Percentiles rank a stretch among this genome's conserved stretches.
Evolutionary conservation across 2,329 filamentous ascomycete species (phyloP).

Genomic region (Botrytis medusae): DNA sequence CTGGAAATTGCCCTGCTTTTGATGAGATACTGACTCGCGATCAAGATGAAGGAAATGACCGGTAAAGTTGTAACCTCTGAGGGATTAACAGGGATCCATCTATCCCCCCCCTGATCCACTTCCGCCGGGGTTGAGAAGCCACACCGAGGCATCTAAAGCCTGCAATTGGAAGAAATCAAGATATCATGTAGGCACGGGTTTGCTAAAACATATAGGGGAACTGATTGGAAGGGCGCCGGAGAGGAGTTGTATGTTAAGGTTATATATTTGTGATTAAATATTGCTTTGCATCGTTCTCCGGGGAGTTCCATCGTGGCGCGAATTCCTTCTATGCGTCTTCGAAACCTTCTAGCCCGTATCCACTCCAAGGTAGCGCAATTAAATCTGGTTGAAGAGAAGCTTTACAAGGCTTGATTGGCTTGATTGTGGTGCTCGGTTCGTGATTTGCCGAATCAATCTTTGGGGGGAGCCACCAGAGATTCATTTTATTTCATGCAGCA

Average conservation of each 20-base stretch:
- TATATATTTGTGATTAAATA: neutral
- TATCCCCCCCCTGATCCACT: neutral
- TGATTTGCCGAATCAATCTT: constrained; percentile 10
- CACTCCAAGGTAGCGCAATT: constrained; percentile 15
- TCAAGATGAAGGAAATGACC: neutral
- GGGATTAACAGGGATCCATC: constrained; percentile 12
- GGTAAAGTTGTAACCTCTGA: constrained; percentile 1
- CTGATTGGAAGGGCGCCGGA: constrained; percentile 12
- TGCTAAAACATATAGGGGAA: neutral
- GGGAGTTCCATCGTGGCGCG: constrained; percentile 8
- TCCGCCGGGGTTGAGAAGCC: neutral
- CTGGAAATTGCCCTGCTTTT: neutral
- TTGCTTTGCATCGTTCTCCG: neutral
- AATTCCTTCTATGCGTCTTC: constrained; percentile 24
- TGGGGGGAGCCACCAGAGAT: neutral
- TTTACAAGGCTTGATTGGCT: neutral
- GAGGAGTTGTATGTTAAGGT: neutral
- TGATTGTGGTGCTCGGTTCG: neutral
- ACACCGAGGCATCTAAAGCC: constrained; percentile 8
- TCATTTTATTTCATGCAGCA: constrained; percentile 14
- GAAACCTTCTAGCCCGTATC: constrained; percentile 22
- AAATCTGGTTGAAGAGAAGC: neutral
- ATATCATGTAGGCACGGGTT: constrained; percentile 8
- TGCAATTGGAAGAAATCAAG: neutral
- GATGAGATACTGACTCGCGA: constrained; percentile 2